These are phyloP conservation scores for Blastobotrys attinorum DNA, from an alignment of 805 yeast species.

Conservation along the genomic window DNA sequence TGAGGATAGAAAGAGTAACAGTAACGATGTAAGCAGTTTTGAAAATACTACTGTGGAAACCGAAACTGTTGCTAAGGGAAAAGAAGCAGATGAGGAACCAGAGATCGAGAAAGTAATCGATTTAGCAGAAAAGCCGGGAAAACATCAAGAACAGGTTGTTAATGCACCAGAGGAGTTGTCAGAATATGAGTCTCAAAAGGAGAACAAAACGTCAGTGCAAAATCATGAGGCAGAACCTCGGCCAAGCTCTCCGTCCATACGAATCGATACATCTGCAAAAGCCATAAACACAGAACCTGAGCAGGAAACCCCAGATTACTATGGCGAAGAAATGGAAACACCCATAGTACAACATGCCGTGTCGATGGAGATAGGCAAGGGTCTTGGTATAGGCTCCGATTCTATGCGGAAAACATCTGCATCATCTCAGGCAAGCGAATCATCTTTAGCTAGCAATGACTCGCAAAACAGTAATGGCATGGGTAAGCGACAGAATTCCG, in stretches of 20 bases:
- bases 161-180: not conserved
- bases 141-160: not conserved
- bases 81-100: not conserved
- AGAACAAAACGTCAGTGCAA: not conserved
- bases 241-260: not conserved
- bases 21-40: not conserved
- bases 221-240: not conserved
- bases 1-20: too few species aligned
- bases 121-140: not conserved
- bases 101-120: not conserved
- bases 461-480: not conserved
- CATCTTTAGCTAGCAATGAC: not conserved
- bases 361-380: not conserved
- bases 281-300: not conserved
- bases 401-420: not conserved
- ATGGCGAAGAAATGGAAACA: not conserved
- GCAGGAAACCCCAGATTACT: not conserved
- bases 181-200: not conserved
- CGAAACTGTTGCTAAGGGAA: too few species aligned
- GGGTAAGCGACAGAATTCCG: not conserved
- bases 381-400: not conserved
- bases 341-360: slow-evolving; percentile 1
- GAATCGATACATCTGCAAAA: not conserved
- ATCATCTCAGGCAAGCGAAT: not conserved
- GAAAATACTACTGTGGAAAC: not conserved